Conservation (phyloP, 73 alveolate species). For the Paramecium primaurelia region DNA sequence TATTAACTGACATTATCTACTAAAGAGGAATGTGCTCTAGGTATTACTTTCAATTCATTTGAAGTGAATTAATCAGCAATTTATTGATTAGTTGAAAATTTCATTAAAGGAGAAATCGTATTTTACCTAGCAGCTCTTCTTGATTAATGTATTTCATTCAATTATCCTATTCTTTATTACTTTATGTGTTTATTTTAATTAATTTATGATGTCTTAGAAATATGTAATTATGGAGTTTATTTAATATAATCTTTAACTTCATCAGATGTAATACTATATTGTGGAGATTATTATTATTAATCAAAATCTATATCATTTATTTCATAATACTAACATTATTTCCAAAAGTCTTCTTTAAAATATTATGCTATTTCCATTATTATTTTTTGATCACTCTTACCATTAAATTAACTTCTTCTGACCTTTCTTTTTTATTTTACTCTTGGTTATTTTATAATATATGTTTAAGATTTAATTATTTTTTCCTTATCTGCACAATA, state of each 20-base stretch:
- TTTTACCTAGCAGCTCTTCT: neutral
- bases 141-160: neutral
- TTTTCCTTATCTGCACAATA: conserved; percentile 19
- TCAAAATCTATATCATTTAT: neutral
- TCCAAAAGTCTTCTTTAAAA: conserved; percentile 18
- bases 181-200: neutral
- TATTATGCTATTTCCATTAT: neutral
- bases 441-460: neutral
- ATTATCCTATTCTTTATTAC: neutral
- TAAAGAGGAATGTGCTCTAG: neutral
- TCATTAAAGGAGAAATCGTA: neutral
- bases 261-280: neutral
- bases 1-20: neutral
- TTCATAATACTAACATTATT: neutral
- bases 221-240: neutral
- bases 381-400: neutral
- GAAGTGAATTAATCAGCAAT: neutral
- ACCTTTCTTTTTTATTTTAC: neutral
- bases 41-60: neutral
- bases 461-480: neutral
- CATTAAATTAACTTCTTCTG: neutral
- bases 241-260: neutral
- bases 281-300: neutral
- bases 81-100: neutral
- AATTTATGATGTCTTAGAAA: neutral